Percentiles rank a stretch among this genome's conserved stretches.
Evolutionary conservation across 257 asterid genomes (phyloP).

Genomic region (Cynanchum wilfordii): DNA sequence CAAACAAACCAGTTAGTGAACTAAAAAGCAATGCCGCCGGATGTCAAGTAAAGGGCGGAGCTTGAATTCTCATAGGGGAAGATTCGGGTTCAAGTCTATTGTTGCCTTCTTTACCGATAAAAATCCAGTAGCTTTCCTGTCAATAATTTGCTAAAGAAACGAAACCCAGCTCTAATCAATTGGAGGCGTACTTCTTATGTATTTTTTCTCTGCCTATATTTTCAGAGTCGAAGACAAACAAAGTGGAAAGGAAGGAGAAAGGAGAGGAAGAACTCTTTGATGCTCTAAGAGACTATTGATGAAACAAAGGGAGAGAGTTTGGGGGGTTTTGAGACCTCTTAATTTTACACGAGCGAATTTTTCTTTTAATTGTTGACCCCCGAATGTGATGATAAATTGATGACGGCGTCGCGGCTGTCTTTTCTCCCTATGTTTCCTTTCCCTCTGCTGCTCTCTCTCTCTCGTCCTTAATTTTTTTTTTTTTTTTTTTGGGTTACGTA

Average conservation of each 20-base stretch:
- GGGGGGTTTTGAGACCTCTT: not conserved
- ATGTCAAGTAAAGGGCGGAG: not conserved
- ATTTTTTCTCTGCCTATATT: not conserved
- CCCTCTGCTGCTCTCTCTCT: too few relatives aligned
- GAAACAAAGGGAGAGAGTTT: not conserved
- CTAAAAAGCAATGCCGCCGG: not conserved
- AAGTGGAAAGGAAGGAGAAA: not conserved
- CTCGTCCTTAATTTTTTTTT: too few relatives aligned
- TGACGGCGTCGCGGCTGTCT: not conserved
- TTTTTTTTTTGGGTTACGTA: too few relatives aligned
- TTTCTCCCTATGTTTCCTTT: not conserved
- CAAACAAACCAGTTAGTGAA: slow-evolving; percentile 3
- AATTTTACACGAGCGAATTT: not conserved
- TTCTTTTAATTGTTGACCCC: not conserved
- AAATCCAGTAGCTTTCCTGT: not conserved
- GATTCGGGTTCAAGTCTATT: not conserved
- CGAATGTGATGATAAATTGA: not conserved
- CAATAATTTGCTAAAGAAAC: not conserved
- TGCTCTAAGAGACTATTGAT: not conserved
- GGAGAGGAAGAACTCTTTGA: not conserved
- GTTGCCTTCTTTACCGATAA: not conserved
- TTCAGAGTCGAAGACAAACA: not conserved
- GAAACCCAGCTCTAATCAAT: not conserved
- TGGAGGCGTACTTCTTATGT: not conserved
- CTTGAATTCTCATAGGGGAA: slow-evolving; percentile 5